Evolutionary conservation across 176 grass and related monocot genomes (phyloP).

Genomic region (Lolium perenne): DNA sequence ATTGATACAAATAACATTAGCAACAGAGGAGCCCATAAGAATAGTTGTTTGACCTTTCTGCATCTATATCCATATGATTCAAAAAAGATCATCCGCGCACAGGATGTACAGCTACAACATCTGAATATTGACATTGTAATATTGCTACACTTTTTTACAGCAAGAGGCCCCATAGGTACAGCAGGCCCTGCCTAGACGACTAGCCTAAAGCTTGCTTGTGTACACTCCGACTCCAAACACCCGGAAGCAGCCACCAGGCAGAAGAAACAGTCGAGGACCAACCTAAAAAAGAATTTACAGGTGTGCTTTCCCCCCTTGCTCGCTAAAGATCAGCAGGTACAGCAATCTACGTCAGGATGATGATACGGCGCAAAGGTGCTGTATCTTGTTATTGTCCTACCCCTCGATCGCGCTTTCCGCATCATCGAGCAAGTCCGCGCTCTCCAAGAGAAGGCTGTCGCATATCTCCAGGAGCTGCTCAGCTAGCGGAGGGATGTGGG

Average conservation of each 20-base stretch:
- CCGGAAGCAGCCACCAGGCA: conserved; percentile 18
- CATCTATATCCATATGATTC: conserved; percentile 2
- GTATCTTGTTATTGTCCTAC: conserved; percentile 4
- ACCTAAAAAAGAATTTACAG: conserved; percentile 50
- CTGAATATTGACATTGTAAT: conserved; percentile 33
- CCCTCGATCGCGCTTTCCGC: conserved; percentile 69
- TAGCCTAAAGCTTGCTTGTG: conserved; percentile 49
- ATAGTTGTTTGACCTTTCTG: not conserved
- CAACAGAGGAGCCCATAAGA: not conserved
- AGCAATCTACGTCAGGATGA: conserved; percentile 41
- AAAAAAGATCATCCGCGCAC: not conserved
- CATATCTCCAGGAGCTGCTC: conserved; percentile 70
- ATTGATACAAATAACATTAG: not conserved
- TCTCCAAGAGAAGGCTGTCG: conserved; percentile 56
- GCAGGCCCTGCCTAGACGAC: not conserved
- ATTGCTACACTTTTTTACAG: conserved; percentile 59
- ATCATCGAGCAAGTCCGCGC: conserved; percentile 35
- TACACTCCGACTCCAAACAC: conserved; percentile 12
- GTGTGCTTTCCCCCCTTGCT: not conserved
- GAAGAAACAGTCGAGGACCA: conserved; percentile 34
- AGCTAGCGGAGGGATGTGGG: conserved; percentile 83
- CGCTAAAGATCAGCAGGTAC: conserved; percentile 44
- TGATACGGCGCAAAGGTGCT: not conserved
- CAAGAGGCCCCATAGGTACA: conserved; percentile 49
- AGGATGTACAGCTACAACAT: conserved; percentile 18